Evolutionary conservation across 305 asterid species (phyloP).

Genomic region (Fraxinus nigra): DNA sequence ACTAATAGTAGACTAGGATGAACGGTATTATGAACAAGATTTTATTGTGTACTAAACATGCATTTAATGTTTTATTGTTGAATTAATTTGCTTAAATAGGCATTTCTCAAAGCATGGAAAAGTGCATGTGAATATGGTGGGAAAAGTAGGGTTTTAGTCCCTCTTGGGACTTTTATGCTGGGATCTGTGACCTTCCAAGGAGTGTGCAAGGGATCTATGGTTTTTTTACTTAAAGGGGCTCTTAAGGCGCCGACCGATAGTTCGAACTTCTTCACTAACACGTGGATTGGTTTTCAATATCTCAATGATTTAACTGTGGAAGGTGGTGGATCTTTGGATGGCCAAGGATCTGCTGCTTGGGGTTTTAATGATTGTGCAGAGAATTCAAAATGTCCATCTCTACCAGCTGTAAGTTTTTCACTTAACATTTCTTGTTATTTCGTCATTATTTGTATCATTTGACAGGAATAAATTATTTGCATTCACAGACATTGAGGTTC

Average conservation of each 20-base stretch:
- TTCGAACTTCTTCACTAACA: conserved; percentile 28
- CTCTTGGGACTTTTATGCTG: conserved; percentile 50
- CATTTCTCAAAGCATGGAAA: conserved; percentile 56
- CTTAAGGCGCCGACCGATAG: conserved; percentile 46
- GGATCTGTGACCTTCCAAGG: conserved; percentile 47
- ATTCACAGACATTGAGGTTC: conserved; percentile 47
- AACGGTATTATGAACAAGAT: background rate
- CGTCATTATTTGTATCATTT: background rate
- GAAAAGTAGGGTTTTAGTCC: conserved; percentile 45
- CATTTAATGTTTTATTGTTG: background rate
- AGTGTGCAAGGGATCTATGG: conserved; percentile 40
- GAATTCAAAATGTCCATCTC: conserved; percentile 44
- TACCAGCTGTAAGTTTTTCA: conserved; percentile 55
- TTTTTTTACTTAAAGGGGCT: conserved; percentile 41
- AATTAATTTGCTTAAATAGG: conserved; percentile 26
- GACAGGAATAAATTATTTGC: background rate
- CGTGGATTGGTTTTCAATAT: conserved; percentile 69
- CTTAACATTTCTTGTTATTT: background rate
- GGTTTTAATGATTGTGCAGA: conserved; percentile 53
- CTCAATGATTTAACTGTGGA: conserved; percentile 36
- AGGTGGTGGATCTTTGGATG: conserved; percentile 75
- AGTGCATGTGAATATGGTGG: conserved; percentile 54
- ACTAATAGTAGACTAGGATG: background rate
- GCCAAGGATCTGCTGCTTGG: conserved; percentile 79
- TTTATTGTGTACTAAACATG: background rate